Percentiles rank a stretch among this genome's conserved stretches.
Evolutionary conservation across 2,329 filamentous ascomycete genomes (phyloP).

Genomic region (Stemphylium beticola): DNA sequence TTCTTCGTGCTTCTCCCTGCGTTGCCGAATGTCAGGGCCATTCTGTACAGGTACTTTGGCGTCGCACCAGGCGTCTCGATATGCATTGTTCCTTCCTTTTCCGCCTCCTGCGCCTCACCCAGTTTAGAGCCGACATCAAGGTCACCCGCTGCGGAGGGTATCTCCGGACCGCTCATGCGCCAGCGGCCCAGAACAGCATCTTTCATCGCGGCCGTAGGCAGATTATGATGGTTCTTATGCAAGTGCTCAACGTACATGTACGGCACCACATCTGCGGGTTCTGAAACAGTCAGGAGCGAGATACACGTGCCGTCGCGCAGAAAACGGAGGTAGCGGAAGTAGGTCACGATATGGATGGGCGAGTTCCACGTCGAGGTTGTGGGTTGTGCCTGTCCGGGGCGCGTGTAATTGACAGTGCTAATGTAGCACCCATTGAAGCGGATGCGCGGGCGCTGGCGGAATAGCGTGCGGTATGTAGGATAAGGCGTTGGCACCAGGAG

Average conservation of each 20-base stretch:
- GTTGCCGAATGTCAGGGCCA: constrained; percentile 75
- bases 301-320: constrained; percentile 87
- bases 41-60: constrained; percentile 80
- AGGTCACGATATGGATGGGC: constrained; percentile 94
- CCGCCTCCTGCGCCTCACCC: not conserved
- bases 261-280: constrained; percentile 87
- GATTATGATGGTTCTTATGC: constrained; percentile 51
- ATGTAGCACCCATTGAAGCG: constrained; percentile 98
- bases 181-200: constrained; percentile 70
- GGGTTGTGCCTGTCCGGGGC: constrained; percentile 74
- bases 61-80: constrained; percentile 87
- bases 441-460: constrained; percentile 80
- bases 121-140: not conserved
- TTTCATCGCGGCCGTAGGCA: constrained; percentile 66
- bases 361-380: constrained; percentile 76
- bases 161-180: constrained; percentile 63
- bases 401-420: constrained; percentile 92
- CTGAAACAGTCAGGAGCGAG: constrained; percentile 77
- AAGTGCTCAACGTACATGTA: constrained; percentile 77
- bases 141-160: constrained; percentile 3
- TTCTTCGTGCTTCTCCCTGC: constrained; percentile 69
- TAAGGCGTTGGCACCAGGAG: constrained; percentile 47
- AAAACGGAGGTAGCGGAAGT: constrained; percentile 96
- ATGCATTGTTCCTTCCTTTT: constrained; percentile 58
- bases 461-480: constrained; percentile 67